A percentile compares a stretch with the other conserved stretches of the same genome.
These are phyloP conservation scores for Glycine tomentella DNA, from an alignment of 306 rosid genomes.

Conservation along the genomic window DNA sequence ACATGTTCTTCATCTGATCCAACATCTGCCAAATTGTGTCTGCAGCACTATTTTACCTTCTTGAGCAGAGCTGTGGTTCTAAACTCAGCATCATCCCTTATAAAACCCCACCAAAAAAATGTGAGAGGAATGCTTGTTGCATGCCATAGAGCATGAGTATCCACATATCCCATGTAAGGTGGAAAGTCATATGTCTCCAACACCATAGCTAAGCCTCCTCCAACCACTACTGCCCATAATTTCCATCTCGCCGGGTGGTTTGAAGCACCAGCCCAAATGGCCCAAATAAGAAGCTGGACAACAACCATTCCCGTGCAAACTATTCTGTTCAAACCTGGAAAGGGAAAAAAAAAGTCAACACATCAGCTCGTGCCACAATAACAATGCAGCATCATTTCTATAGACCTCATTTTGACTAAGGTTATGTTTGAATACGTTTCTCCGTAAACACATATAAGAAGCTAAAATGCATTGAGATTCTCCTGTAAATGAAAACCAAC, in stretches of 20 bases:
- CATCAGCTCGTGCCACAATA: slow-evolving; percentile 39
- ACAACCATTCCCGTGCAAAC: slow-evolving; percentile 73
- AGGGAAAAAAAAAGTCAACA: slow-evolving; percentile 19
- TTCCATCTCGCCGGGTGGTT: slow-evolving; percentile 75
- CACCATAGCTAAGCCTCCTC: slow-evolving; percentile 68
- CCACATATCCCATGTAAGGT: slow-evolving; percentile 86
- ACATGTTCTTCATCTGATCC: slow-evolving; percentile 52
- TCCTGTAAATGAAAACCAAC: not conserved
- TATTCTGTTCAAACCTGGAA: slow-evolving; percentile 77
- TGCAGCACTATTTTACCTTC: slow-evolving; percentile 67
- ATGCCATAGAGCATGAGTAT: slow-evolving; percentile 83
- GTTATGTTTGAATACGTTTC: not conserved
- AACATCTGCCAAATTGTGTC: slow-evolving; percentile 34
- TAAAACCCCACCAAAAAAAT: slow-evolving; percentile 92
- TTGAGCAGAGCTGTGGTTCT: slow-evolving; percentile 66
- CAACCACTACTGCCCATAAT: slow-evolving; percentile 71
- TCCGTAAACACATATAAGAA: not conserved
- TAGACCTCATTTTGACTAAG: not conserved
- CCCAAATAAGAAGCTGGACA: slow-evolving; percentile 86
- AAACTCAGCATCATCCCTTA: slow-evolving; percentile 91
- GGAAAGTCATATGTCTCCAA: slow-evolving; percentile 84
- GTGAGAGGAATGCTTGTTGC: slow-evolving; percentile 81
- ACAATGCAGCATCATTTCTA: slow-evolving; percentile 17
- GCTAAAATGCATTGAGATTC: not conserved
- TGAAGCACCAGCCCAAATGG: slow-evolving; percentile 67